phyloP scores from a whole-genome alignment of 805 yeast species.

The Candida oleophila region DNA sequence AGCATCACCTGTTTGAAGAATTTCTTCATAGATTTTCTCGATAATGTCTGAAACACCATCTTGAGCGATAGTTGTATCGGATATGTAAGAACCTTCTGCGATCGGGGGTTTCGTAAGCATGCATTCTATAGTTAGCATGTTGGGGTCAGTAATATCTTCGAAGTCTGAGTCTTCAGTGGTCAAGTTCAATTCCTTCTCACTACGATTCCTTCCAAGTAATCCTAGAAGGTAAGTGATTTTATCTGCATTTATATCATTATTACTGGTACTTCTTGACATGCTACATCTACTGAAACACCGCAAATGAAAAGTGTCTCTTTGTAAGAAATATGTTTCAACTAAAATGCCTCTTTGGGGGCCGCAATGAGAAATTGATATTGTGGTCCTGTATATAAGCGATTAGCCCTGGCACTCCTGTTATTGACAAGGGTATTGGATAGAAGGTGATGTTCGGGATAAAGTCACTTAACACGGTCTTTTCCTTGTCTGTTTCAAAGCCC shows the following conservation, averaged over 20 bases:
- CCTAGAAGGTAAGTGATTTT: slow-evolving; percentile 17
- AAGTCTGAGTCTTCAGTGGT: slow-evolving; percentile 15
- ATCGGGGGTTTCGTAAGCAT: slow-evolving; percentile 15
- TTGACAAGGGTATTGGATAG: too few species aligned
- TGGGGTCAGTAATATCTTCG: slow-evolving; percentile 17
- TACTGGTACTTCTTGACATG: not conserved
- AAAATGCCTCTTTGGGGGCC: too few species aligned
- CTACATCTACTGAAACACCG: not conserved
- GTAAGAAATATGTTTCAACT: too few species aligned
- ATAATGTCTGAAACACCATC: slow-evolving; percentile 27
- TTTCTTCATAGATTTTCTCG: slow-evolving; percentile 26
- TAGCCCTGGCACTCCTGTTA: too few species aligned
- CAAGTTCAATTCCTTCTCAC: not conserved
- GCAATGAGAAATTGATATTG: too few species aligned
- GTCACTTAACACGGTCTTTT: too few species aligned
- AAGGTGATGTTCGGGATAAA: too few species aligned
- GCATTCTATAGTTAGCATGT: slow-evolving; percentile 5
- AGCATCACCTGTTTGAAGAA: slow-evolving; percentile 8
- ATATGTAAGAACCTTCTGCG: slow-evolving; percentile 23
- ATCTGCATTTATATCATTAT: slow-evolving; percentile 6
- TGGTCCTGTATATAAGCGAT: too few species aligned
- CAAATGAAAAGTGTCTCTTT: too few species aligned
- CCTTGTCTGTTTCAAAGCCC: too few species aligned
- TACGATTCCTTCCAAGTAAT: slow-evolving; percentile 16
- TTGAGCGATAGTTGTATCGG: slow-evolving; percentile 40